Evolutionary conservation across 371 early-diverging fungal genomes (phyloP).

Genomic region (Mucor ambiguus): DNA sequence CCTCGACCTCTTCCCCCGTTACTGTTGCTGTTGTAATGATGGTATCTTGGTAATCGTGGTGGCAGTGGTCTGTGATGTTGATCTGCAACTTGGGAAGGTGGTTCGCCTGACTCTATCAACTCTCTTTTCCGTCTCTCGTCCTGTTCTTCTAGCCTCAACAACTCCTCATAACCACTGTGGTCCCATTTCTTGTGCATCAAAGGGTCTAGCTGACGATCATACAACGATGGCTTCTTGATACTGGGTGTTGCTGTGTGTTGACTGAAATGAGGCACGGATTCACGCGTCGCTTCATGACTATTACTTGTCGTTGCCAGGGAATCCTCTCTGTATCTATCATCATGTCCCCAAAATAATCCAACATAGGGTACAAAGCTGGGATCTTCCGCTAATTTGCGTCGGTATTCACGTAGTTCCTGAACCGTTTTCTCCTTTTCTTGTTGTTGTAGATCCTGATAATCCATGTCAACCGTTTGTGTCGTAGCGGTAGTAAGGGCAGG

Average conservation of each 20-base stretch:
- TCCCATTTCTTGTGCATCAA: conserved; percentile 38
- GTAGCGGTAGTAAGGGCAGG: background rate
- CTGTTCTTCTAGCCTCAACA: conserved; percentile 37
- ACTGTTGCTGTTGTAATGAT: background rate
- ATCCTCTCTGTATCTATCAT: conserved; percentile 58
- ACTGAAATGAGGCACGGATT: conserved; percentile 1
- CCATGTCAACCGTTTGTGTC: background rate
- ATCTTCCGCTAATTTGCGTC: conserved; percentile 57
- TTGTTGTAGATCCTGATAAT: background rate
- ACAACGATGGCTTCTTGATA: background rate
- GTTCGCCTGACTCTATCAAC: conserved; percentile 8
- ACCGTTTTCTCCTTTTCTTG: conserved; percentile 6
- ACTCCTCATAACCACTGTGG: conserved; percentile 47
- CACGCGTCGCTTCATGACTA: background rate
- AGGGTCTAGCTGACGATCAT: conserved; percentile 18
- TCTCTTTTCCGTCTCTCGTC: conserved; percentile 27
- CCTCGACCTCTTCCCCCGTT: conserved; percentile 2
- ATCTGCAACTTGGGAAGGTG: background rate
- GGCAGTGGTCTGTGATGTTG: background rate
- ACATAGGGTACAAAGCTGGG: conserved; percentile 64
- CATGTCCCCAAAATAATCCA: conserved; percentile 64
- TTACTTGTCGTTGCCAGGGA: conserved; percentile 35
- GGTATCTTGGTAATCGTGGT: background rate
- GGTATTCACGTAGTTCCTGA: conserved; percentile 56
- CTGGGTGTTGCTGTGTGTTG: background rate